Evolutionary conservation across 805 yeast species (phyloP).

Genomic region (Hanseniaspora guilliermondii): DNA sequence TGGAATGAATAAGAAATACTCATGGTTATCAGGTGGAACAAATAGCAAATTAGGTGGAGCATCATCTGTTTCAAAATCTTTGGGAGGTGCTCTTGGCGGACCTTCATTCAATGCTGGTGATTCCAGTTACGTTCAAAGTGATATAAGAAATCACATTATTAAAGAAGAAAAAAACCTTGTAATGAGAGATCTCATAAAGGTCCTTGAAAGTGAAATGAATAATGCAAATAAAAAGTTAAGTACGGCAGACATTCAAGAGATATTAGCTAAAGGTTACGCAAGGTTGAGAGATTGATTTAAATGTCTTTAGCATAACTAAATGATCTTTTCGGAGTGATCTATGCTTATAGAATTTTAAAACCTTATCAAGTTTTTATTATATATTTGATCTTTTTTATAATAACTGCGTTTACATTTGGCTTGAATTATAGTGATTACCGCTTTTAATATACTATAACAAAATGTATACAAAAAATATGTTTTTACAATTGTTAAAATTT

Average conservation of each 20-base stretch:
- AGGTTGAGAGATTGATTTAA: constrained; percentile 6
- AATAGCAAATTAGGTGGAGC: neutral
- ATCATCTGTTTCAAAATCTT: neutral
- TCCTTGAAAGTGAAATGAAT: constrained; percentile 5
- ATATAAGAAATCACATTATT: constrained; percentile 12
- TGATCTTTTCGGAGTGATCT: neutral
- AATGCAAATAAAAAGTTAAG: constrained; percentile 1
- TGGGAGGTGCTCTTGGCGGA: neutral
- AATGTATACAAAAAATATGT: no score
- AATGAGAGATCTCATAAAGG: constrained; percentile 12
- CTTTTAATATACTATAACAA: no score
- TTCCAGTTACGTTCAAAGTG: neutral
- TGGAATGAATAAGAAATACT: constrained; percentile 13
- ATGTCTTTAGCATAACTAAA: neutral
- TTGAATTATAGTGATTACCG: no score
- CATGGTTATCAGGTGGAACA: constrained; percentile 12
- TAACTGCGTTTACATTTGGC: no score
- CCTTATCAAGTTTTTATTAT: no score
- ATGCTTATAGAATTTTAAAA: no score
- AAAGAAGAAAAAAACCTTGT: constrained; percentile 12
- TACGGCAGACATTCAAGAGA: constrained; percentile 6
- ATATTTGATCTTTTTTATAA: no score
- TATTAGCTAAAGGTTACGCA: constrained; percentile 10
- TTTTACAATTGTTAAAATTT: no score
- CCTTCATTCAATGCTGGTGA: neutral